Conservation (phyloP, 2,329 filamentous ascomycete species). For the Thielaviopsis musarum region DNA sequence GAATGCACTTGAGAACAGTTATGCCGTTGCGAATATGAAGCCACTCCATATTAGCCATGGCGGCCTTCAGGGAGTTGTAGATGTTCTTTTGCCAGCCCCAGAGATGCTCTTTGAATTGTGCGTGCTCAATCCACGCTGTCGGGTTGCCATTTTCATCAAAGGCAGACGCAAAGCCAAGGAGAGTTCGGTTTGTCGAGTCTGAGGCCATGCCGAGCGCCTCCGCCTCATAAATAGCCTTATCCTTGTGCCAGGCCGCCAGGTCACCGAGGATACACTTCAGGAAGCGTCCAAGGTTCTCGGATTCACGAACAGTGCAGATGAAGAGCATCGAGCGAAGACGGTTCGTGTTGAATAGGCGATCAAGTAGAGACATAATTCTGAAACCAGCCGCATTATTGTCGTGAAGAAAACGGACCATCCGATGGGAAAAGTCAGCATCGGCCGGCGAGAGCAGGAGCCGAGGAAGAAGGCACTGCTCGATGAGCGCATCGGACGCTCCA, state of each 20-base stretch:
- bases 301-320: constrained; percentile 75
- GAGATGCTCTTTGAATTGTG: constrained; percentile 69
- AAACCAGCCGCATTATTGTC: constrained; percentile 72
- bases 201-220: constrained; percentile 42
- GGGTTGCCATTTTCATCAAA: constrained; percentile 46
- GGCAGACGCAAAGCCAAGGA: constrained; percentile 63
- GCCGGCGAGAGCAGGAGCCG: constrained; percentile 67
- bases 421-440: constrained; percentile 79
- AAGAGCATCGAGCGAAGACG: constrained; percentile 71
- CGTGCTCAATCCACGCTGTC: constrained; percentile 58
- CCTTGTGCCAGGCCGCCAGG: constrained; percentile 67
- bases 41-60: constrained; percentile 72
- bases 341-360: constrained; percentile 70
- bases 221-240: constrained; percentile 58
- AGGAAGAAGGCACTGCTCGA: constrained; percentile 88
- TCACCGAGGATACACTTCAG: constrained; percentile 68
- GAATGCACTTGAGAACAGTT: constrained; percentile 65
- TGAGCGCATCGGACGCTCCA: constrained; percentile 56
- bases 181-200: constrained; percentile 30
- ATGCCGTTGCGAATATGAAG: constrained; percentile 97
- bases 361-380: constrained; percentile 67
- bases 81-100: constrained; percentile 84
- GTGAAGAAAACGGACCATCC: constrained; percentile 76
- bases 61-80: constrained; percentile 62
- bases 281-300: constrained; percentile 85